phyloP scores from a whole-genome alignment of 192 early-diverging fungal species.

The Entomortierella beljakovae region DNA sequence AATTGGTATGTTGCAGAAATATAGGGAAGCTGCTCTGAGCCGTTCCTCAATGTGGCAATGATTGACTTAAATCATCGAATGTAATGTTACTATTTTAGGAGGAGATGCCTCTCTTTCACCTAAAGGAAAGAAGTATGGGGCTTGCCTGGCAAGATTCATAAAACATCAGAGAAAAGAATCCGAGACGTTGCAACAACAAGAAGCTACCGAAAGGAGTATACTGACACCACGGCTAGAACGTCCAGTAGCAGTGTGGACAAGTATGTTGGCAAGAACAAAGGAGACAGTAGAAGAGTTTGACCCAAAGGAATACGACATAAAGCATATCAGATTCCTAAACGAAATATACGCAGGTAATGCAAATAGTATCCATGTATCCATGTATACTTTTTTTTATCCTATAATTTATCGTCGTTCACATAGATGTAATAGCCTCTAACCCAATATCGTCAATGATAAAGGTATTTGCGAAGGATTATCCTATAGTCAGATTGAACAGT shows the following conservation, averaged over 20 bases:
- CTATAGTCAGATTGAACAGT: slow-evolving; percentile 80
- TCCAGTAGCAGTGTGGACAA: slow-evolving; percentile 83
- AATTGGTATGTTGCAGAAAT: slow-evolving; percentile 88
- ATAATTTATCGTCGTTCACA: too few relatives aligned
- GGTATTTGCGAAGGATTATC: slow-evolving; percentile 79
- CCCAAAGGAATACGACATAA: slow-evolving; percentile 81
- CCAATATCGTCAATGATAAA: background rate
- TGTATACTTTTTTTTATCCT: too few relatives aligned
- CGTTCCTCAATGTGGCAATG: too few relatives aligned
- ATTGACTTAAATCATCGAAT: background rate
- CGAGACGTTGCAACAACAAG: slow-evolving; percentile 19
- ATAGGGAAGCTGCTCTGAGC: too few relatives aligned
- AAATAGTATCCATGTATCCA: too few relatives aligned
- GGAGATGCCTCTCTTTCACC: slow-evolving; percentile 85
- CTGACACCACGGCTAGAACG: slow-evolving; percentile 22
- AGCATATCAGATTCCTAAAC: slow-evolving; percentile 84
- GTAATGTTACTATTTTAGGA: slow-evolving; percentile 4
- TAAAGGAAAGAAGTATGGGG: slow-evolving; percentile 76
- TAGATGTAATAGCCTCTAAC: too few relatives aligned
- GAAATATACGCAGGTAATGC: slow-evolving; percentile 87
- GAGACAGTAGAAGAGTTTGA: slow-evolving; percentile 89
- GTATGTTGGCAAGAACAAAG: slow-evolving; percentile 85
- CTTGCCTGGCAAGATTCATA: slow-evolving; percentile 84
- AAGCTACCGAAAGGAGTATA: slow-evolving; percentile 11
- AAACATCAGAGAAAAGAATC: slow-evolving; percentile 64